Evolutionary conservation across 108 stramenopile species (phyloP).

Genomic region (Seminavis robusta): DNA sequence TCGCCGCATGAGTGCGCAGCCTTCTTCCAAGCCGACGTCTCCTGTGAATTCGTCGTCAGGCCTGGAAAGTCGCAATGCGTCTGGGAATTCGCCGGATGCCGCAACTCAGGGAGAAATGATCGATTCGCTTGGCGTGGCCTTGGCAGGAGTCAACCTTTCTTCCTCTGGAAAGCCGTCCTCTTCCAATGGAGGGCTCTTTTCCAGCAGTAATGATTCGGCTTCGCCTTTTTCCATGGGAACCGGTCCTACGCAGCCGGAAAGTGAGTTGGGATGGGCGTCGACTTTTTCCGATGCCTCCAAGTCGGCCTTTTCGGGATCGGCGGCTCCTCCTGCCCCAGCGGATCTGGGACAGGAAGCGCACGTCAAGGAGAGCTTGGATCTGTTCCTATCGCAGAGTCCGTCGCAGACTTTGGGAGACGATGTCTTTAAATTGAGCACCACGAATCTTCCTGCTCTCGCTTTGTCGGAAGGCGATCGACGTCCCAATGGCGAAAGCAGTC

Average conservation of each 20-base stretch:
- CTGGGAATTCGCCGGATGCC: no score
- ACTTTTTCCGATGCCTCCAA: neutral
- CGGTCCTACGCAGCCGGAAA: neutral
- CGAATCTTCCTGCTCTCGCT: constrained; percentile 29
- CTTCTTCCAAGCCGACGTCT: no score
- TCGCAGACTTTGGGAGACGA: constrained; percentile 79
- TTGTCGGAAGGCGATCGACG: no score
- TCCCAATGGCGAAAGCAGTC: no score
- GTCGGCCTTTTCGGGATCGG: constrained; percentile 7
- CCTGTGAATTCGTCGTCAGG: no score
- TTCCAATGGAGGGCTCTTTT: neutral
- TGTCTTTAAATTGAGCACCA: constrained; percentile 50
- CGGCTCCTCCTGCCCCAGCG: constrained; percentile 14
- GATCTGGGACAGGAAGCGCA: neutral
- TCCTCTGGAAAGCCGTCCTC: neutral
- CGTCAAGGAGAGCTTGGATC: constrained; percentile 56
- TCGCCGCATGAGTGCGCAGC: no score
- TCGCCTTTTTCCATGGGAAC: neutral
- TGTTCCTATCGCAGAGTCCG: constrained; percentile 78
- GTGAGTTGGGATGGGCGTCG: constrained; percentile 5
- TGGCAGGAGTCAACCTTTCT: constrained; percentile 40
- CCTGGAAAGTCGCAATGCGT: no score
- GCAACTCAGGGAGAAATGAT: constrained; percentile 21
- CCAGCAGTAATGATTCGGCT: no score
- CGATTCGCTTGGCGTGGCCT: constrained; percentile 38